Percentiles rank a stretch among this genome's conserved stretches.
Conservation (phyloP, 257 asterid genomes). For the Coffea eugenioides region DNA sequence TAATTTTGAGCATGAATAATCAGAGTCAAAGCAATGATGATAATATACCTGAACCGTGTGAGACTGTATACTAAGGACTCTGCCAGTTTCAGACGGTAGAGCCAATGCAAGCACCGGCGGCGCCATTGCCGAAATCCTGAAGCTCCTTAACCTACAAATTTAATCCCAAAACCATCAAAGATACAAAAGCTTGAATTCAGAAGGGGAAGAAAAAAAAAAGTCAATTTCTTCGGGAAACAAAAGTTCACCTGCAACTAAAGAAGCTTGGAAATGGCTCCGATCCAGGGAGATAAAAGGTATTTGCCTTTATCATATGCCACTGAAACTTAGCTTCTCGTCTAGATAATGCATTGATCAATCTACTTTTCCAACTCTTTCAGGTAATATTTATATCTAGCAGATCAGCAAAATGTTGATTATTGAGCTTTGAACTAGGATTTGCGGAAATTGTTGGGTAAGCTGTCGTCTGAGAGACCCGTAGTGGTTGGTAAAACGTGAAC, state of each 20-base stretch:
- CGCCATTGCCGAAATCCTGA: slow-evolving; percentile 52
- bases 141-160: slow-evolving; percentile 39
- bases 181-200: not conserved
- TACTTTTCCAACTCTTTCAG: not conserved
- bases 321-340: not conserved
- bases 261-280: slow-evolving; percentile 27
- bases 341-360: not conserved
- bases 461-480: not conserved
- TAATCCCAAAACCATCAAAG: not conserved
- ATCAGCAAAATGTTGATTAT: too few relatives aligned
- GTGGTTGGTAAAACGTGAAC: not conserved
- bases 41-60: slow-evolving; percentile 91
- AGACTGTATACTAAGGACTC: slow-evolving; percentile 93
- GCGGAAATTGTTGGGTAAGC: not conserved
- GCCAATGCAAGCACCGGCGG: slow-evolving; percentile 80
- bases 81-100: slow-evolving; percentile 85
- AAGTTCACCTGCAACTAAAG: slow-evolving; percentile 37
- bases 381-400: not conserved
- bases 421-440: not conserved
- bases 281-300: slow-evolving; percentile 16
- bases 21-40: slow-evolving; percentile 13
- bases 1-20: not conserved
- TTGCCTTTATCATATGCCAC: slow-evolving; percentile 28
- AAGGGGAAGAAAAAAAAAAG: not conserved
- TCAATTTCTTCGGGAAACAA: not conserved